A percentile compares a stretch with the other conserved stretches of the same genome.
Evolutionary conservation across 805 yeast species (phyloP).

Genomic region (Candida awuae): DNA sequence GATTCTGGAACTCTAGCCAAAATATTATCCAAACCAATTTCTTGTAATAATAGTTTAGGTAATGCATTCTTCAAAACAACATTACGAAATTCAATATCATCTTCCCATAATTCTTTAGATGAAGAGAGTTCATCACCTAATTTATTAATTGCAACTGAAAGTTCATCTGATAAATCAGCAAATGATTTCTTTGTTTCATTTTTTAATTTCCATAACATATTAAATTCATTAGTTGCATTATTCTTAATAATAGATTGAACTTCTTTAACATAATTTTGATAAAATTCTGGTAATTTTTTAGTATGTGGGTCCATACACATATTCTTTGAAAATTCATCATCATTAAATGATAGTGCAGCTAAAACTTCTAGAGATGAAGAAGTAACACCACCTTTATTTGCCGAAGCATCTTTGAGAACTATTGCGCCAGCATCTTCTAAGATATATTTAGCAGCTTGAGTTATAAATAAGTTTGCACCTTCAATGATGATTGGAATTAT

Average conservation of each 20-base stretch:
- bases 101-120: slow-evolving; percentile 76
- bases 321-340: slow-evolving; percentile 64
- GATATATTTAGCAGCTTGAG: slow-evolving; percentile 85
- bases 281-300: slow-evolving; percentile 60
- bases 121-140: slow-evolving; percentile 67
- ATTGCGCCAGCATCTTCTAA: slow-evolving; percentile 83
- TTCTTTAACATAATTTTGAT: slow-evolving; percentile 72
- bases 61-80: slow-evolving; percentile 68
- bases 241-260: slow-evolving; percentile 68
- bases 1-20: slow-evolving; percentile 77
- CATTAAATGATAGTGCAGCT: slow-evolving; percentile 88
- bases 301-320: slow-evolving; percentile 64
- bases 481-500: slow-evolving; percentile 85
- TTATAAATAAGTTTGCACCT: slow-evolving; percentile 93
- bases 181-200: slow-evolving; percentile 54
- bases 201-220: slow-evolving; percentile 75
- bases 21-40: slow-evolving; percentile 59
- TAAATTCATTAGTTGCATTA: slow-evolving; percentile 82
- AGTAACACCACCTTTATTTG: slow-evolving; percentile 98
- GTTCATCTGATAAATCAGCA: slow-evolving; percentile 62
- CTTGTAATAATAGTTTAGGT: slow-evolving; percentile 60
- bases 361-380: slow-evolving; percentile 92
- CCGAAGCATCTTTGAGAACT: slow-evolving; percentile 90
- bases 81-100: slow-evolving; percentile 68
- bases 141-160: slow-evolving; percentile 62